phyloP scores from a whole-genome alignment of 768 basidiomycete species.

The Suillus plorans region DNA sequence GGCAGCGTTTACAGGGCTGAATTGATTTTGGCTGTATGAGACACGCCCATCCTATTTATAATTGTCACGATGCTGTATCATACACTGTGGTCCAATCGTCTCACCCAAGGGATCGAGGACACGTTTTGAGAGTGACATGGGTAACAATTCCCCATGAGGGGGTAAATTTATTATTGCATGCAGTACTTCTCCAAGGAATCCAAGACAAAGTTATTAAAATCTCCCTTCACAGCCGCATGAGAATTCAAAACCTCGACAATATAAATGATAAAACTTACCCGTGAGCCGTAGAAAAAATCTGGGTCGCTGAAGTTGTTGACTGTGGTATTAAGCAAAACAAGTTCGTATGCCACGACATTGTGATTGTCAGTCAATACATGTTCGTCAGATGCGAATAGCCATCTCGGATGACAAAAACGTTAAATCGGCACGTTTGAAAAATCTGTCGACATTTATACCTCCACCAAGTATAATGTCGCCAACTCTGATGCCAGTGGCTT shows the following conservation, averaged over 20 bases:
- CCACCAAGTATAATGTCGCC: not conserved
- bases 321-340: conserved; percentile 56
- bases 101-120: conserved; percentile 54
- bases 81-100: conserved; percentile 10
- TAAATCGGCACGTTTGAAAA: not conserved
- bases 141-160: conserved; percentile 53
- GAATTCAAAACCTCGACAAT: not conserved
- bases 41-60: conserved; percentile 48
- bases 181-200: not conserved
- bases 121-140: conserved; percentile 50
- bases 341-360: conserved; percentile 52
- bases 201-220: conserved; percentile 59
- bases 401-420: too few relatives aligned
- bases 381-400: conserved; percentile 64
- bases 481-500: conserved; percentile 40
- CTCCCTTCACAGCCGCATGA: conserved; percentile 42
- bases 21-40: conserved; percentile 14
- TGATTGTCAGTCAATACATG: conserved; percentile 49
- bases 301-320: conserved; percentile 34
- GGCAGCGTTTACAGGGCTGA: not conserved
- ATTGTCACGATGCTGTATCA: not conserved
- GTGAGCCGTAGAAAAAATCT: conserved; percentile 45
- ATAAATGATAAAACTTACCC: conserved; percentile 27
- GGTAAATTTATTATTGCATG: not conserved
- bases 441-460: not conserved